phyloP scores from a whole-genome alignment of 495 filamentous ascomycete species.

The Aspergillus homomorphus region DNA sequence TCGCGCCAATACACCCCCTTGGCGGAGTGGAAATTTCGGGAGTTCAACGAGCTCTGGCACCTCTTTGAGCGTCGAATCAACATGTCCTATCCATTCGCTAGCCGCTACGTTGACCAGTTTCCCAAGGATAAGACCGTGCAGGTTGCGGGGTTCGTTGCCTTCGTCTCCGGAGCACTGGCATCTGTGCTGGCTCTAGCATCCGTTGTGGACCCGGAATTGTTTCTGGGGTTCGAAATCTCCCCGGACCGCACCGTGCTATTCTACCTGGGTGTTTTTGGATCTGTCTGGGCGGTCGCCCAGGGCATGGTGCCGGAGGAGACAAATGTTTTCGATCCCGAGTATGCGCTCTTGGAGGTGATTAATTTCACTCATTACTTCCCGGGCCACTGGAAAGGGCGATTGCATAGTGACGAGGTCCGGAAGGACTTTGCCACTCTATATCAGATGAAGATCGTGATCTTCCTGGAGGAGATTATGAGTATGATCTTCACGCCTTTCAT shows the following conservation, averaged over 20 bases:
- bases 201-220: conserved; percentile 82
- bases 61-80: conserved; percentile 84
- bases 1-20: conserved; percentile 87
- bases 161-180: conserved; percentile 79
- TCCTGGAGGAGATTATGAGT: conserved; percentile 86
- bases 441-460: conserved; percentile 83
- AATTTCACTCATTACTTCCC: conserved; percentile 90
- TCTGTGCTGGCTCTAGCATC: conserved; percentile 79
- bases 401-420: conserved; percentile 83
- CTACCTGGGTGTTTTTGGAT: conserved; percentile 70
- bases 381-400: conserved; percentile 77
- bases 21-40: conserved; percentile 96
- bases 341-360: conserved; percentile 79
- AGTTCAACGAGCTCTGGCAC: conserved; percentile 95
- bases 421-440: conserved; percentile 85
- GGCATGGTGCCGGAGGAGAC: conserved; percentile 83
- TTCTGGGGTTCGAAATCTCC: conserved; percentile 87
- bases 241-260: conserved; percentile 79
- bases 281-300: conserved; percentile 74
- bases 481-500: conserved; percentile 90
- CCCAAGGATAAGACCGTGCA: conserved; percentile 91
- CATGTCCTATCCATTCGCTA: conserved; percentile 93
- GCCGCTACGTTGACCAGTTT: conserved; percentile 91
- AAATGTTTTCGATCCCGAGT: conserved; percentile 88
- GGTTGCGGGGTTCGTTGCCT: conserved; percentile 75